Conservation (phyloP, 805 yeast genomes). For the Debaryomyces castellii region DNA sequence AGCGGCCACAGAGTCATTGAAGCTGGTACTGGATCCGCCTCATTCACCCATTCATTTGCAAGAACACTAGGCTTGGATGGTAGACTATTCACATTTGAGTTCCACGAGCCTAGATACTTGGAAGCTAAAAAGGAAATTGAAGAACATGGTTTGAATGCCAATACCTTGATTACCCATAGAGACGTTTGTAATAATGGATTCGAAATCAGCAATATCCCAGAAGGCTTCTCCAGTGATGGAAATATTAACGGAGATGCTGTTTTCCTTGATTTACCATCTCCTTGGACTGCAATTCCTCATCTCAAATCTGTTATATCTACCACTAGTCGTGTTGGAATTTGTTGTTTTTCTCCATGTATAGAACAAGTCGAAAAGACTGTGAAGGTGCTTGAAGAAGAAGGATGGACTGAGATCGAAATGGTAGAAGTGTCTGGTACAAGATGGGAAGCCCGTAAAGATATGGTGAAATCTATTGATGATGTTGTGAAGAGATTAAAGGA, state of each 20-base stretch:
- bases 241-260: conserved; percentile 66
- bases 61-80: conserved; percentile 69
- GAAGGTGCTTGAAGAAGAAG: conserved; percentile 65
- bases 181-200: conserved; percentile 93
- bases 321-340: conserved; percentile 60
- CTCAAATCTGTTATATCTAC: conserved; percentile 57
- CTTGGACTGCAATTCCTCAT: conserved; percentile 93
- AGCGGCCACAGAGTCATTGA: conserved; percentile 83
- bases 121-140: conserved; percentile 80
- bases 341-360: conserved; percentile 97
- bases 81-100: conserved; percentile 79
- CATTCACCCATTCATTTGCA: conserved; percentile 90
- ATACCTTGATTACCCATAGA: conserved; percentile 76
- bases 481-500: conserved; percentile 75
- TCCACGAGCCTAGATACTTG: conserved; percentile 77
- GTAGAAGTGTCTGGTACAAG: conserved; percentile 83
- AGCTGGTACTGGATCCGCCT: conserved; percentile 98
- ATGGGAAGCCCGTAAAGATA: conserved; percentile 88
- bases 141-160: conserved; percentile 60
- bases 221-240: conserved; percentile 16
- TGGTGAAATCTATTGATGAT: conserved; percentile 80
- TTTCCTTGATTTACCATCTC: conserved; percentile 91
- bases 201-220: conserved; percentile 41
- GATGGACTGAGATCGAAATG: conserved; percentile 88
- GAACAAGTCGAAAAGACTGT: conserved; percentile 94